Percentiles rank a stretch among this genome's conserved stretches.
phyloP scores from a whole-genome alignment of 768 basidiomycete species.

The Podaxis pistillaris region DNA sequence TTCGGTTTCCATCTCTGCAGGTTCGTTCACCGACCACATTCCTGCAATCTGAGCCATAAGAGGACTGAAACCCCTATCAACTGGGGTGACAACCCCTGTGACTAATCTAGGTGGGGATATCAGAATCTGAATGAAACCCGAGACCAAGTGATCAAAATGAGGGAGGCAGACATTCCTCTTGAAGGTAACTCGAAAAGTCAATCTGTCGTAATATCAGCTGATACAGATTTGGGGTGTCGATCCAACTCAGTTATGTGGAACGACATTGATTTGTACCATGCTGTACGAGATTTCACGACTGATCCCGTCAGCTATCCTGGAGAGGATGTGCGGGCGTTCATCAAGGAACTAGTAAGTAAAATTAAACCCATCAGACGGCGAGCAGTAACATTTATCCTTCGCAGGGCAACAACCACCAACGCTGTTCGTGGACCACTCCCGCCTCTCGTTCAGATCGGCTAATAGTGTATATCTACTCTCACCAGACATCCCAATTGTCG shows the following conservation, averaged over 20 bases:
- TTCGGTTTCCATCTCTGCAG: conserved; percentile 79
- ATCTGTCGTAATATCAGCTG: conserved; percentile 1
- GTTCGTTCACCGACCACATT: conserved; percentile 27
- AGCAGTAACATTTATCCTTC: not conserved
- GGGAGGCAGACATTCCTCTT: conserved; percentile 70
- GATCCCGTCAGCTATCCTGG: conserved; percentile 64
- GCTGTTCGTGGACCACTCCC: conserved; percentile 30
- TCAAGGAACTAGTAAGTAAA: conserved; percentile 49
- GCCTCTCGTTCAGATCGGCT: not conserved
- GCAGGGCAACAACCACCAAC: conserved; percentile 39
- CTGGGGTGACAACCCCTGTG: conserved; percentile 15
- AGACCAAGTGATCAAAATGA: conserved; percentile 51
- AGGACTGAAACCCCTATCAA: conserved; percentile 6
- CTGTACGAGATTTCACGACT: conserved; percentile 65
- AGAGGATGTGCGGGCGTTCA: conserved; percentile 52
- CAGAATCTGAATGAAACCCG: conserved; percentile 52
- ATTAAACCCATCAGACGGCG: not conserved
- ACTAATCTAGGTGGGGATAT: conserved; percentile 36
- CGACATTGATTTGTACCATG: conserved; percentile 73
- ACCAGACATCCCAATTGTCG: conserved; percentile 68
- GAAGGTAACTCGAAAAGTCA: conserved; percentile 46
- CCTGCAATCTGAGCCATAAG: not conserved
- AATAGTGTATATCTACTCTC: not conserved
- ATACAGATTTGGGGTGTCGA: conserved; percentile 7
- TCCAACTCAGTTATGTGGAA: conserved; percentile 65